These are phyloP conservation scores for Cladosporium colombiae DNA, from an alignment of 2,329 filamentous ascomycete genomes.

Conservation along the genomic window DNA sequence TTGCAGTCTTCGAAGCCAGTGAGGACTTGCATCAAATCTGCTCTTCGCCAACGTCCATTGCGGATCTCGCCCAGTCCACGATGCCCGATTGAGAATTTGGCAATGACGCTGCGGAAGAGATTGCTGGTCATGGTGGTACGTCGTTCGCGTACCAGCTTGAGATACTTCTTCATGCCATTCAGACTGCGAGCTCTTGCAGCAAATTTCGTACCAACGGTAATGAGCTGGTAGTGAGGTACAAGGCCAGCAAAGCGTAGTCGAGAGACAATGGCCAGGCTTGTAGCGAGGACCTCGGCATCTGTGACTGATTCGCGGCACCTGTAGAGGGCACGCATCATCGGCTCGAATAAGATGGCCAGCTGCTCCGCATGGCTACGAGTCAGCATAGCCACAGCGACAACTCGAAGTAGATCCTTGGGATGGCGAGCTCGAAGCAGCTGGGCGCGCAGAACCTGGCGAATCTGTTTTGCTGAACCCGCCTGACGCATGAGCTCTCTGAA, in stretches of 20 bases:
- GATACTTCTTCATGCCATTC: conserved; percentile 36
- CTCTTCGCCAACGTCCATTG: conserved; percentile 39
- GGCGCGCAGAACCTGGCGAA: conserved; percentile 30
- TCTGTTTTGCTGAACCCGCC: conserved; percentile 25
- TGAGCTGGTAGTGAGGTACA: conserved; percentile 25
- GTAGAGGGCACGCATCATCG: conserved; percentile 37
- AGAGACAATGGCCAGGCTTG: conserved; percentile 31
- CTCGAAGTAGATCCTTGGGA: conserved; percentile 34
- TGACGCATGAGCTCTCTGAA: conserved; percentile 30
- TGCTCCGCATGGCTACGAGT: conserved; percentile 24
- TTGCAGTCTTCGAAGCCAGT: conserved; percentile 36
- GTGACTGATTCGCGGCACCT: conserved; percentile 34
- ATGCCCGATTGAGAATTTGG: conserved; percentile 41
- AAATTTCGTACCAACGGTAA: conserved; percentile 37
- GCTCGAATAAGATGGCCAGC: conserved; percentile 30
- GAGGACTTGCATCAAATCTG: conserved; percentile 39
- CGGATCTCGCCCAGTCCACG: conserved; percentile 40
- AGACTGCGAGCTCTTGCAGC: conserved; percentile 36
- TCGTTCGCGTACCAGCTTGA: conserved; percentile 28
- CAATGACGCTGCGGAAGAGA: conserved; percentile 38
- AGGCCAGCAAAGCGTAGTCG: conserved; percentile 32
- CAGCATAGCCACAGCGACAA: conserved; percentile 35
- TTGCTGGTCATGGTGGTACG: conserved; percentile 28
- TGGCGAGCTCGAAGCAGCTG: conserved; percentile 34
- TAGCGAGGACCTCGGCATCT: conserved; percentile 33